Evolutionary conservation across 1,284 basidiomycete species (phyloP), one percentile per base, ranked within the genome.

Genomic region (Malassezia brasiliensis): DNA sequence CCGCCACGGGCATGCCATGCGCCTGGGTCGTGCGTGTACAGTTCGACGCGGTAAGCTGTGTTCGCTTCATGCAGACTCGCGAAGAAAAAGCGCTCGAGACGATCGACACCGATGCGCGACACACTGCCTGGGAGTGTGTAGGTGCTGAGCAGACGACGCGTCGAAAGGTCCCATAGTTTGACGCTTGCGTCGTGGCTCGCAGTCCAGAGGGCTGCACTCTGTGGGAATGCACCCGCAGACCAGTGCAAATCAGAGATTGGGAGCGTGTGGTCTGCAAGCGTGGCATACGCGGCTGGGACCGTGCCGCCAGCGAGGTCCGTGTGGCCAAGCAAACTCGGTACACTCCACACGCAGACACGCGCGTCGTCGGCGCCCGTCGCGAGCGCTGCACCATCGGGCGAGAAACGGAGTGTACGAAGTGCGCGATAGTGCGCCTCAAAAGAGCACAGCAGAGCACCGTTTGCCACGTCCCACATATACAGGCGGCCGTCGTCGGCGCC

Each of bases 361-460:
- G 90, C 87, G 72, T 98, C 93, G 57, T 91, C 86, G 38, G 88
- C 89, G 9, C 85, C 88, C 19, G 88, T 87, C 10, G 96, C 72
- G 50, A 98, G 79, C 5, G 85, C 83, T 20, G 81, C 81, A 34
- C 86, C 85, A 68, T 96, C 90, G 34, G 78, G 78, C 5, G 87
- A 87, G 76, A 96, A 96, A 37, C 81, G 81, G 2, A 96, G 77
- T 3, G 86, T 84, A 54, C 83, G 86, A 40, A 96, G 80, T 66
- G 85, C 81, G 47, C 91, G 87, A 77, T 96, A 98, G 76, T 96
- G 93, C 8, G 90, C 91, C 63, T 94, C 91, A 82, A 90, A 90
- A 0, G 86, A 83, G 57, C 86, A 83, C 76, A 86, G 86, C 42
- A 98, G 79, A 39, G 88, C 84, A 7, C 93, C 93, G 3, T 90